phyloP scores from a whole-genome alignment of 352 stramenopile species.

The Globisporangium ultimum region DNA sequence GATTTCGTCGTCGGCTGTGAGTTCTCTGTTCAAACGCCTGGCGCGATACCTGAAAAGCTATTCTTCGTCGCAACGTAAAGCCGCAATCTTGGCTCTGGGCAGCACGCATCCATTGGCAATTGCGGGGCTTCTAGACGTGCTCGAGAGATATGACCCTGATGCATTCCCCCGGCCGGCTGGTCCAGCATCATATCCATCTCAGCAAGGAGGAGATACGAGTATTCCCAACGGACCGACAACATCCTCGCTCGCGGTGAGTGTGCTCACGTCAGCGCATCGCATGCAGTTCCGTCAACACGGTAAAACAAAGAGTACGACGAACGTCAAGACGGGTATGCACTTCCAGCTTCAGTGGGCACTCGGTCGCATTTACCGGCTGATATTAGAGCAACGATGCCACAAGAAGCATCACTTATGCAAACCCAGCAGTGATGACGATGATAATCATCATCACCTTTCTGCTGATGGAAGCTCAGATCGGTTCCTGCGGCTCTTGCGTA shows the following conservation, averaged over 20 bases:
- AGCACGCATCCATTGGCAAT: slow-evolving; percentile 32
- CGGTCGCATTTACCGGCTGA: slow-evolving; percentile 43
- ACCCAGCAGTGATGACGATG: not conserved
- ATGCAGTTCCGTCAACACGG: slow-evolving; percentile 11
- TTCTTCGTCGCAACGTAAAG: slow-evolving; percentile 48
- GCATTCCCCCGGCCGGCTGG: slow-evolving; percentile 23
- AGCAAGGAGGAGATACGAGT: too few relatives aligned
- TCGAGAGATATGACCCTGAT: slow-evolving; percentile 52
- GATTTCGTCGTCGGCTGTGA: slow-evolving; percentile 34
- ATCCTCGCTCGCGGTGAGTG: not conserved
- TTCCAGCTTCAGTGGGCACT: slow-evolving; percentile 57
- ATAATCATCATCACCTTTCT: slow-evolving; percentile 3
- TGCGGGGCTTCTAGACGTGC: slow-evolving; percentile 39
- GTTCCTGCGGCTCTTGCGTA: slow-evolving; percentile 15
- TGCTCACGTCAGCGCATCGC: slow-evolving; percentile 1
- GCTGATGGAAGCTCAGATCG: slow-evolving; percentile 6
- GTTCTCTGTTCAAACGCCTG: slow-evolving; percentile 47
- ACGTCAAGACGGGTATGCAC: slow-evolving; percentile 9
- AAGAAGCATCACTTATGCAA: not conserved
- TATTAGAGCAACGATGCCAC: slow-evolving; percentile 26
- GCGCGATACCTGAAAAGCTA: slow-evolving; percentile 56
- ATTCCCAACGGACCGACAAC: not conserved
- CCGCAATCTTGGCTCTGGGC: slow-evolving; percentile 49
- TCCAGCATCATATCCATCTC: not conserved
- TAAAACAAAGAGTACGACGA: slow-evolving; percentile 11